A percentile compares a stretch with the other conserved stretches of the same genome.
Evolutionary conservation across 1,284 basidiomycete species (phyloP).

Genomic region (Pyrrhoderma lamaoense): DNA sequence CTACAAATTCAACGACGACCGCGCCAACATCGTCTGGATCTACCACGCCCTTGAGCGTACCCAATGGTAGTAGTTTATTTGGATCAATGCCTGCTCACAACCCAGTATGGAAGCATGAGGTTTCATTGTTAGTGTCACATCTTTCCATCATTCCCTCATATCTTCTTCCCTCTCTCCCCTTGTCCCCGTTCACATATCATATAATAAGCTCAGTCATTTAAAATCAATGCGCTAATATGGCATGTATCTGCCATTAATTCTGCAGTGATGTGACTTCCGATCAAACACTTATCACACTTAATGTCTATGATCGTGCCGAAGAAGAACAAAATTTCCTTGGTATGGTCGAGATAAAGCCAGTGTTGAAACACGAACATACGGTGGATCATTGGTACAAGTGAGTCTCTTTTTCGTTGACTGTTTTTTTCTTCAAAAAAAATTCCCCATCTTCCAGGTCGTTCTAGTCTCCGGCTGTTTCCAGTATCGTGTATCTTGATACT

Average conservation of each 20-base stretch:
- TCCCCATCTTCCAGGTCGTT: constrained; percentile 1
- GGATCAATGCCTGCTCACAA: constrained; percentile 69
- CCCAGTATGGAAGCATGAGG: constrained; percentile 98
- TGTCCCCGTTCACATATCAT: too few relatives aligned
- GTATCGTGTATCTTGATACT: constrained; percentile 1
- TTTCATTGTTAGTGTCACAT: constrained; percentile 91
- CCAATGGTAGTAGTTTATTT: constrained; percentile 43
- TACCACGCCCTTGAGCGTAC: background rate
- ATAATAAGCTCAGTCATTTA: too few relatives aligned
- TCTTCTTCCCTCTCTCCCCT: background rate
- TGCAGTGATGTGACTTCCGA: constrained; percentile 91
- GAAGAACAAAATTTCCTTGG: constrained; percentile 87
- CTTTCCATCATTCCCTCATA: background rate
- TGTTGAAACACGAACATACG: constrained; percentile 86
- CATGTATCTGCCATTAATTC: background rate
- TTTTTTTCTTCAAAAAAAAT: constrained; percentile 8
- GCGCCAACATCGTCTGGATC: constrained; percentile 28
- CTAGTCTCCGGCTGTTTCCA: constrained; percentile 12
- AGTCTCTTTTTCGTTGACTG: constrained; percentile 25
- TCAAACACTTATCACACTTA: constrained; percentile 80
- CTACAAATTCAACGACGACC: constrained; percentile 9
- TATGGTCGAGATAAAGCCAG: constrained; percentile 84
- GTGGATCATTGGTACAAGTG: constrained; percentile 97
- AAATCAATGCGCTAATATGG: too few relatives aligned
- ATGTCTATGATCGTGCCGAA: constrained; percentile 85